Conservation (phyloP, 176 grass and related monocot species). For the Hordeum vulgare region DNA sequence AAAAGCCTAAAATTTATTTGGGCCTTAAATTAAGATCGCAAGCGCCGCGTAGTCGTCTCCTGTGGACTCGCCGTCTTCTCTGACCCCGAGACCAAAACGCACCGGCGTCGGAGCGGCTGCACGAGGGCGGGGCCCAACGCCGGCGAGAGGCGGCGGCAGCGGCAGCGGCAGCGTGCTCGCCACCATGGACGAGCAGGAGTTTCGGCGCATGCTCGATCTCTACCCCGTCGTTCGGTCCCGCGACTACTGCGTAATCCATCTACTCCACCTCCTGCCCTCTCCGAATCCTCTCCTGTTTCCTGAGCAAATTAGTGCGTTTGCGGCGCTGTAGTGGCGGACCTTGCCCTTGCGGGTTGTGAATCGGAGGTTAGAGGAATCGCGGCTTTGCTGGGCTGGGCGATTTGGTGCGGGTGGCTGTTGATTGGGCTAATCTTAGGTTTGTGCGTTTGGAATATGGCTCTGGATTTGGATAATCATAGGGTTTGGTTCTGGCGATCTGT, state of each 20-base stretch:
- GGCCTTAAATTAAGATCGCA: background rate
- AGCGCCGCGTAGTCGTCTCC: background rate
- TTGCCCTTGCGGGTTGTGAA: background rate
- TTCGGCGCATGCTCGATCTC: constrained; percentile 69
- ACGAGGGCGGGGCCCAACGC: background rate
- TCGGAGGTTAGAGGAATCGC: background rate
- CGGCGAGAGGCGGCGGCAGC: background rate
- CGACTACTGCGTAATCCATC: constrained; percentile 69
- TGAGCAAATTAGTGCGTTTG: background rate
- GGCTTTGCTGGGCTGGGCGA: background rate
- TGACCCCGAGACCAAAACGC: background rate
- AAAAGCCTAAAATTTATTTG: background rate
- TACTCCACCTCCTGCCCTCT: background rate
- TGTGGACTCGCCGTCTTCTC: background rate
- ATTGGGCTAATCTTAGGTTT: background rate
- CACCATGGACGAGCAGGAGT: constrained; percentile 88
- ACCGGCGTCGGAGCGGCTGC: constrained; percentile 1
- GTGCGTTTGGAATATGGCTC: background rate
- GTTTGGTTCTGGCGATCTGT: background rate
- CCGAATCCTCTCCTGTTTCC: background rate
- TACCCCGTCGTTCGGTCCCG: constrained; percentile 79
- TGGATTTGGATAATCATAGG: constrained; percentile 6
- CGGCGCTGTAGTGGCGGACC: background rate
- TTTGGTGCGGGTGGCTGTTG: background rate
- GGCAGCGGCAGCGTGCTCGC: background rate